phyloP scores from a whole-genome alignment of 148 eudicot genomes.

The Rhododendron ovatum region DNA sequence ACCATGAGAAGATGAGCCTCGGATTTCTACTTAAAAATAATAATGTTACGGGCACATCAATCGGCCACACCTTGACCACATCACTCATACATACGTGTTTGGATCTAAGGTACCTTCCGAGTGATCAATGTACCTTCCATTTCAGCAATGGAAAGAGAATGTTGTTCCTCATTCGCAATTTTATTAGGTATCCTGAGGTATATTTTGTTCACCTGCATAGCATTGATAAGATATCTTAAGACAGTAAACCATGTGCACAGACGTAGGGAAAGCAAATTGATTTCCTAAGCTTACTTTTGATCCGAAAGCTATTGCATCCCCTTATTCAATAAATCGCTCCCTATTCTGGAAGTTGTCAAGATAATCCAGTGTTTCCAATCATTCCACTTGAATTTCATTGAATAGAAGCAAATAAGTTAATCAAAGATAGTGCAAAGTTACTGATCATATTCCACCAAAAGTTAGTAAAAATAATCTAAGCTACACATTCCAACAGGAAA shows the following conservation, averaged over 20 bases:
- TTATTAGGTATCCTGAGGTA: constrained; percentile 78
- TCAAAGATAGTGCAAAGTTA: background rate
- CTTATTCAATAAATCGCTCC: constrained; percentile 78
- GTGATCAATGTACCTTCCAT: too few relatives aligned
- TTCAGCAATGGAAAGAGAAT: too few relatives aligned
- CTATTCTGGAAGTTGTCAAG: constrained; percentile 66
- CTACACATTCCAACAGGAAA: background rate
- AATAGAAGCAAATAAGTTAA: constrained; percentile 4
- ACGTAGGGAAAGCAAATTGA: background rate
- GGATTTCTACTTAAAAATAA: too few relatives aligned
- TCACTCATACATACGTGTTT: too few relatives aligned
- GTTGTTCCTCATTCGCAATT: constrained; percentile 32
- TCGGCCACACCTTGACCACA: too few relatives aligned
- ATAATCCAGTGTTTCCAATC: constrained; percentile 64
- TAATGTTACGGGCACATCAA: too few relatives aligned
- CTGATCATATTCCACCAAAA: background rate
- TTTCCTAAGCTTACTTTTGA: constrained; percentile 56
- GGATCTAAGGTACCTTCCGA: too few relatives aligned
- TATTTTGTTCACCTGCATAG: constrained; percentile 60
- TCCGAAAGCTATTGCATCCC: constrained; percentile 85
- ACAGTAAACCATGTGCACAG: background rate
- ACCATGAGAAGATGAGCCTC: too few relatives aligned
- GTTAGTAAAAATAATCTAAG: background rate
- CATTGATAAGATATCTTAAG: background rate
- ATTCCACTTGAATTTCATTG: constrained; percentile 63